Evolutionary conservation across 805 yeast genomes (phyloP).

Genomic region (Metschnikowia drakensbergensis): DNA sequence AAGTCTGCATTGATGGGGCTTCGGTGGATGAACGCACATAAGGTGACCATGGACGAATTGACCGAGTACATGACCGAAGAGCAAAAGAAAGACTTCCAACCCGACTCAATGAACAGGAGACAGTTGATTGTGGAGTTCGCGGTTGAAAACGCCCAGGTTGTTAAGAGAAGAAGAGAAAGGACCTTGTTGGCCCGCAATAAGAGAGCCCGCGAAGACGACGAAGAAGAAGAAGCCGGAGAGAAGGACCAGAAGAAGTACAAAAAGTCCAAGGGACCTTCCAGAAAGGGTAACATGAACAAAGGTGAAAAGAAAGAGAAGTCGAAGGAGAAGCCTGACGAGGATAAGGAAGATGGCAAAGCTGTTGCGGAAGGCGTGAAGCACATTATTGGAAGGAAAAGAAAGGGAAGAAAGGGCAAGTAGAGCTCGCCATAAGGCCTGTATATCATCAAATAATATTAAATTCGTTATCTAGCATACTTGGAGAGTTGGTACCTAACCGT

Average conservation of each 20-base stretch:
- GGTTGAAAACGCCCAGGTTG: conserved; percentile 89
- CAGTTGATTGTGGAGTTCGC: conserved; percentile 93
- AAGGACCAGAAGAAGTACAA: conserved; percentile 21
- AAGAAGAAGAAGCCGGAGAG: conserved; percentile 13
- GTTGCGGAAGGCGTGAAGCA: conserved; percentile 55
- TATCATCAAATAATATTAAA: conserved; percentile 5
- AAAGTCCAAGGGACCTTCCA: conserved; percentile 26
- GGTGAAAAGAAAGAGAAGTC: conserved; percentile 21
- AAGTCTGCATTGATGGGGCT: conserved; percentile 91
- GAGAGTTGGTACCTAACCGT: background rate
- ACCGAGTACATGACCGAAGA: conserved; percentile 67
- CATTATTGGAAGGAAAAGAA: conserved; percentile 67
- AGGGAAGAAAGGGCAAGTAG: conserved; percentile 50
- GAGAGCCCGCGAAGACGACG: conserved; percentile 26
- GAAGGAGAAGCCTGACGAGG: conserved; percentile 14
- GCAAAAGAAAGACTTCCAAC: conserved; percentile 52
- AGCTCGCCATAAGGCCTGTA: background rate
- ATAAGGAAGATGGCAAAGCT: conserved; percentile 25
- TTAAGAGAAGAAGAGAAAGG: conserved; percentile 82
- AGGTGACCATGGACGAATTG: conserved; percentile 68
- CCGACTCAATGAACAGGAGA: conserved; percentile 59
- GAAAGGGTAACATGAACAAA: conserved; percentile 46
- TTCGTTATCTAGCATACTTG: conserved; percentile 3
- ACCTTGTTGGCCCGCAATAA: conserved; percentile 37
- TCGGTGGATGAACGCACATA: conserved; percentile 95